Conservation (phyloP, 2,329 filamentous ascomycete species). For the Diplodia seriata region DNA sequence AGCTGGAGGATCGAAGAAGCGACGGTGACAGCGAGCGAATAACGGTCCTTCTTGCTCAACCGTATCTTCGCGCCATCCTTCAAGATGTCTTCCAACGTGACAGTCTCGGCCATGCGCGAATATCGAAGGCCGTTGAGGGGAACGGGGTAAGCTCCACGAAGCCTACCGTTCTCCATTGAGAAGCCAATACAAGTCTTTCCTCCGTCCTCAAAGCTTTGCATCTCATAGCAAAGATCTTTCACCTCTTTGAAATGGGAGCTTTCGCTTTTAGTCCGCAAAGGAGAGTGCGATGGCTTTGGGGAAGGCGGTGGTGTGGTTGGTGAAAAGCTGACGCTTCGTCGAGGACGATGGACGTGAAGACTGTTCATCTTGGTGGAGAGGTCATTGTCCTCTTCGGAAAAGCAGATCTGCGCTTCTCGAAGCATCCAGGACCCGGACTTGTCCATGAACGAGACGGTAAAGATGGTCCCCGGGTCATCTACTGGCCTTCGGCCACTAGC, state of each 20-base stretch:
- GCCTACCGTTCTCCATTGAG: conserved; percentile 43
- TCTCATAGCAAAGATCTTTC: conserved; percentile 37
- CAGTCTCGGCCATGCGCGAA: conserved; percentile 34
- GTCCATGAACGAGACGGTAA: conserved; percentile 46
- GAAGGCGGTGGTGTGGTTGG: conserved; percentile 36
- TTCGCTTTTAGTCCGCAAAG: not conserved
- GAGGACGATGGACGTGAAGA: not conserved
- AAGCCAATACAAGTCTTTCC: conserved; percentile 43
- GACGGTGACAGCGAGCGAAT: conserved; percentile 46
- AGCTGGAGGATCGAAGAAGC: conserved; percentile 47
- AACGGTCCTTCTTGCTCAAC: conserved; percentile 46
- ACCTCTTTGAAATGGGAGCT: conserved; percentile 39
- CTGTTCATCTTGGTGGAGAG: conserved; percentile 11
- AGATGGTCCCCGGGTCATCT: conserved; percentile 38
- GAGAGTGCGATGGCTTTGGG: conserved; percentile 34
- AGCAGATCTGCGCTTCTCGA: conserved; percentile 45
- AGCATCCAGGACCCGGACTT: conserved; percentile 39
- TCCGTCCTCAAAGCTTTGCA: not conserved
- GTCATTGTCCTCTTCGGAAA: conserved; percentile 42
- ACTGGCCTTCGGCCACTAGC: conserved; percentile 34
- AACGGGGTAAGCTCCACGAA: conserved; percentile 42
- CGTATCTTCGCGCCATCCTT: conserved; percentile 37
- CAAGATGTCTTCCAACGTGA: conserved; percentile 46
- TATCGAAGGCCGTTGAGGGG: conserved; percentile 29
- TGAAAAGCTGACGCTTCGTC: conserved; percentile 45